phyloP scores from a whole-genome alignment of 148 eudicot genomes.

The Selenicereus undatus region DNA sequence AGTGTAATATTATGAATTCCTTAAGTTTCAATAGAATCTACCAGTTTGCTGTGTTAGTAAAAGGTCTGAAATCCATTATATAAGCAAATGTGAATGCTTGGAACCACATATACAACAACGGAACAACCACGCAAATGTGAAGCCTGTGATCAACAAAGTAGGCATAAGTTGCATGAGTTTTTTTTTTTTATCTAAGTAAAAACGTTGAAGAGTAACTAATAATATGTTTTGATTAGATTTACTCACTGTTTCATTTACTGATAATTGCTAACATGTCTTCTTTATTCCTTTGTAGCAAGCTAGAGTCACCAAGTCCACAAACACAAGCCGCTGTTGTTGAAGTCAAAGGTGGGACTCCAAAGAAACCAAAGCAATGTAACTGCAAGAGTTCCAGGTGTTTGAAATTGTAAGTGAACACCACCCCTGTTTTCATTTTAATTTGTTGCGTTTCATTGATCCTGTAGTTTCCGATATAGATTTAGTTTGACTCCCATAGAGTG shows the following conservation, averaged over 20 bases:
- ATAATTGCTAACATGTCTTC: not conserved
- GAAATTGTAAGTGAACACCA: constrained; percentile 54
- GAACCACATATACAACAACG: too few species aligned
- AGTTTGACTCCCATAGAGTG: not conserved
- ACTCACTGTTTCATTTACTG: not conserved
- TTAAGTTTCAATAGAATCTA: too few species aligned
- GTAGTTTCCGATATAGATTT: not conserved
- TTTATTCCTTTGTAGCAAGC: constrained; percentile 30
- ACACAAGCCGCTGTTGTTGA: constrained; percentile 31
- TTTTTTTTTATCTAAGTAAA: not conserved
- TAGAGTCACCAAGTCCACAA: constrained; percentile 39
- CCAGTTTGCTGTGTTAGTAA: too few species aligned
- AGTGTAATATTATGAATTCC: too few species aligned
- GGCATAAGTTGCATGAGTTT: not conserved
- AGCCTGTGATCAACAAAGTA: not conserved
- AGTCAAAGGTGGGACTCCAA: constrained; percentile 42
- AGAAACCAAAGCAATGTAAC: constrained; percentile 65
- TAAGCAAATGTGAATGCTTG: too few species aligned
- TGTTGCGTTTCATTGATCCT: not conserved
- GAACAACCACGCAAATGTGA: too few species aligned
- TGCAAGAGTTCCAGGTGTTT: constrained; percentile 71
- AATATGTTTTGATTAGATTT: not conserved
- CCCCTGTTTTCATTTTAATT: not conserved
- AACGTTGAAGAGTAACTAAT: not conserved
- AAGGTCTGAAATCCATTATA: too few species aligned